Conservation (phyloP, 2,329 filamentous ascomycete species). For the Venturia oleaginea region DNA sequence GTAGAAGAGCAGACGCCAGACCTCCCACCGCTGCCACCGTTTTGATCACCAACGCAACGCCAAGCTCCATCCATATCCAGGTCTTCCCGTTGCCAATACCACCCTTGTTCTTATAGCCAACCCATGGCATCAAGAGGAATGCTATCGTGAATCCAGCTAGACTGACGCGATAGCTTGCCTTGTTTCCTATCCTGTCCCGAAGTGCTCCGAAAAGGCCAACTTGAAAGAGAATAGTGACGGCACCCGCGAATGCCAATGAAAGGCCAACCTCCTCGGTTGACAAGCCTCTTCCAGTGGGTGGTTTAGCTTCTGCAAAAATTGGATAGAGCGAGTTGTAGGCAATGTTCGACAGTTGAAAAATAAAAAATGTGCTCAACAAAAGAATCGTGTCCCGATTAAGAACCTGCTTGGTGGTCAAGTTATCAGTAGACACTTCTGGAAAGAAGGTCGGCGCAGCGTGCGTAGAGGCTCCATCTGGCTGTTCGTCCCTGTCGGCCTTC, state of each 20-base stretch:
- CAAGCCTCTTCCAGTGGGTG: slow-evolving; percentile 68
- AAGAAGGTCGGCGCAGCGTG: slow-evolving; percentile 24
- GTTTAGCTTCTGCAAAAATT: slow-evolving; percentile 70
- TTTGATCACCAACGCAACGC: slow-evolving; percentile 71
- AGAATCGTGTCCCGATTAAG: slow-evolving; percentile 75
- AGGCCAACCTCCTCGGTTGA: slow-evolving; percentile 75
- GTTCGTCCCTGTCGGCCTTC: slow-evolving; percentile 15
- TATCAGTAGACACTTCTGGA: slow-evolving; percentile 29
- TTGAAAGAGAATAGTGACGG: slow-evolving; percentile 84
- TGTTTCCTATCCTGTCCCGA: slow-evolving; percentile 72
- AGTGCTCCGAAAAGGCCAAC: slow-evolving; percentile 73
- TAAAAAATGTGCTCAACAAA: slow-evolving; percentile 74
- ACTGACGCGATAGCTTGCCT: slow-evolving; percentile 70
- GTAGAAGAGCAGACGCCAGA: slow-evolving; percentile 74
- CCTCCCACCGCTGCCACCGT: slow-evolving; percentile 86
- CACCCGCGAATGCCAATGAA: slow-evolving; percentile 72
- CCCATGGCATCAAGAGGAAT: slow-evolving; percentile 82
- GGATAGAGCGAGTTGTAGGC: slow-evolving; percentile 94
- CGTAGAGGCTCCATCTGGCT: slow-evolving; percentile 11
- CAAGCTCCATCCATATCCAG: slow-evolving; percentile 76
- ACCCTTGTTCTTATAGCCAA: slow-evolving; percentile 57
- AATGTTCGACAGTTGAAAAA: slow-evolving; percentile 90
- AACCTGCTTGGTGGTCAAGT: slow-evolving; percentile 49
- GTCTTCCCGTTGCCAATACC: slow-evolving; percentile 51
- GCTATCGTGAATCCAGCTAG: slow-evolving; percentile 72